phyloP scores from a whole-genome alignment of 108 stramenopile genomes.

The Bacterosira constricta region DNA sequence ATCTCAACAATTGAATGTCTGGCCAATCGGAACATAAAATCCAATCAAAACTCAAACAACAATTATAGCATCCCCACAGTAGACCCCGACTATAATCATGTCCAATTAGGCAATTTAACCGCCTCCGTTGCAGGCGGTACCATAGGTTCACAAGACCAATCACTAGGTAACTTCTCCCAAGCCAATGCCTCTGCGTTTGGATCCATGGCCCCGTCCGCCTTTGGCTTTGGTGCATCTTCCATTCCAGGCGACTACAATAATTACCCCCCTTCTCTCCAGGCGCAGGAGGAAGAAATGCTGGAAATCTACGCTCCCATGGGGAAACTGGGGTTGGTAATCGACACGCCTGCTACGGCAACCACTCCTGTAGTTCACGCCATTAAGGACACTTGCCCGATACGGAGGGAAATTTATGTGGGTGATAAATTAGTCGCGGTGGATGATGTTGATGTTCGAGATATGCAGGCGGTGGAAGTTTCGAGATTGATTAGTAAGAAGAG shows the following conservation, averaged over 20 bases:
- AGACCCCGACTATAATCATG: slow-evolving; percentile 40
- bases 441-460: slow-evolving; percentile 42
- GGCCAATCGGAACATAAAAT: neutral
- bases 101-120: slow-evolving; percentile 30
- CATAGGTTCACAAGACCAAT: slow-evolving; percentile 27
- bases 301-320: slow-evolving; percentile 54
- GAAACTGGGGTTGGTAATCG: slow-evolving; percentile 51
- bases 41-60: neutral
- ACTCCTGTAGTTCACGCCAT: slow-evolving; percentile 49
- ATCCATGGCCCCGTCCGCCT: slow-evolving; percentile 1
- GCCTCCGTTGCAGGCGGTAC: slow-evolving; percentile 55
- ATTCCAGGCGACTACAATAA: neutral
- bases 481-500: slow-evolving; percentile 39
- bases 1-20: neutral
- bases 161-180: slow-evolving; percentile 5
- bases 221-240: neutral
- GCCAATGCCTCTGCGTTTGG: slow-evolving; percentile 1
- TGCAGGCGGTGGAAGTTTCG: slow-evolving; percentile 47
- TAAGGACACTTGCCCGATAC: slow-evolving; percentile 49
- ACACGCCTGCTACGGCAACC: slow-evolving; percentile 21
- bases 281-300: slow-evolving; percentile 16
- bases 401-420: slow-evolving; percentile 36
- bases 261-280: neutral
- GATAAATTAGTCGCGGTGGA: slow-evolving; percentile 52
- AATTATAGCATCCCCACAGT: slow-evolving; percentile 31